These are phyloP conservation scores for Talaromyces sp. DNA, from an alignment of 2,329 filamentous ascomycete species.

Conservation along the genomic window DNA sequence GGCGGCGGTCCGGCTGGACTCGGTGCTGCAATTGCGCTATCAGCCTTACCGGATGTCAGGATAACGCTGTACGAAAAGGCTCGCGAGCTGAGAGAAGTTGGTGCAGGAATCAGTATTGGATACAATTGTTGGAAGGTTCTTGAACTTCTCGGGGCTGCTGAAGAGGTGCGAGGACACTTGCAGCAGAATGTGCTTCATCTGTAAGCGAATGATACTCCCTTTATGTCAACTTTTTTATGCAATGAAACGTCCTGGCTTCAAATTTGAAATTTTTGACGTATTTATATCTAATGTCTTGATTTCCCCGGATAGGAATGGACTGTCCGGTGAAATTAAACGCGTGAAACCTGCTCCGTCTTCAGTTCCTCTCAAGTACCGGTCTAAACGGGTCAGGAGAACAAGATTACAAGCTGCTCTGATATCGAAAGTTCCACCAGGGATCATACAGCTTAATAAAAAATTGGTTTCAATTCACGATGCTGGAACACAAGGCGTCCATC, in stretches of 20 bases:
- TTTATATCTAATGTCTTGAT: not conserved
- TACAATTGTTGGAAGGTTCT: slow-evolving; percentile 9
- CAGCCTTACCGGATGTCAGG: not conserved
- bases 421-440: not conserved
- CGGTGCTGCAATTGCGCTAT: slow-evolving; percentile 5
- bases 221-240: not conserved
- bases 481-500: not conserved
- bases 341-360: not conserved
- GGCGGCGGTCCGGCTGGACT: slow-evolving; percentile 6
- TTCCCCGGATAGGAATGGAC: not conserved
- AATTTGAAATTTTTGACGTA: not conserved
- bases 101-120: slow-evolving; percentile 5
- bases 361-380: slow-evolving; percentile 4
- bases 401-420: slow-evolving; percentile 2
- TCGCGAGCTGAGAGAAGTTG: slow-evolving; percentile 7
- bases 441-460: slow-evolving; percentile 8
- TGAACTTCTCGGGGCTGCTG: slow-evolving; percentile 6
- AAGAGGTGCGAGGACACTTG: not conserved
- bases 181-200: not conserved
- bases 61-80: slow-evolving; percentile 8
- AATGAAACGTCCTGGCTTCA: too few relatives aligned
- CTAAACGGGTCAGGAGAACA: slow-evolving; percentile 2
- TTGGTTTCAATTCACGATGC: not conserved
- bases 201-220: not conserved
- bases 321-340: not conserved